Evolutionary conservation across 176 grass and related monocot species (phyloP).

Genomic region (Aechmea fasciata): DNA sequence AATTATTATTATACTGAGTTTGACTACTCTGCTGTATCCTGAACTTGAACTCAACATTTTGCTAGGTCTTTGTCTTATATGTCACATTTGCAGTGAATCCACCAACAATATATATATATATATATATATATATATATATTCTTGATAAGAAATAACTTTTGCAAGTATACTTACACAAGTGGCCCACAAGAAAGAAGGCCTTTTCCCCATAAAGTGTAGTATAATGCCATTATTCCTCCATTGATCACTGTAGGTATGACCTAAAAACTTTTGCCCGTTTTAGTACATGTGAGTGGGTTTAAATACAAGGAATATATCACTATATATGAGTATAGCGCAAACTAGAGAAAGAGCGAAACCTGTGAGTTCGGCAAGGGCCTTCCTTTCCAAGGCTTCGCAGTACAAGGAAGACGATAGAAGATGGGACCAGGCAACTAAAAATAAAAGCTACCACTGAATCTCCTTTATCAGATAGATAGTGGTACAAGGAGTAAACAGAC

Average conservation of each 20-base stretch:
- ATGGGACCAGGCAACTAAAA: slow-evolving; percentile 88
- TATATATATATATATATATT: background rate
- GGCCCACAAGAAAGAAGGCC: slow-evolving; percentile 80
- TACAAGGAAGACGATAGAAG: slow-evolving; percentile 71
- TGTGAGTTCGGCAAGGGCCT: slow-evolving; percentile 83
- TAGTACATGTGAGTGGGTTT: background rate
- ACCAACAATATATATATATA: background rate
- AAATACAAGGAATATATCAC: background rate
- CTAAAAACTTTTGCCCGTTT: slow-evolving; percentile 25
- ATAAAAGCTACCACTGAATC: slow-evolving; percentile 67
- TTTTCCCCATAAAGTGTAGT: slow-evolving; percentile 91
- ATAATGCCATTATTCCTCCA: slow-evolving; percentile 95
- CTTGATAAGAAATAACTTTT: background rate
- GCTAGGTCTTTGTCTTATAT: too few species aligned
- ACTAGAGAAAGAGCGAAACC: slow-evolving; percentile 34
- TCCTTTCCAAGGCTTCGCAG: slow-evolving; percentile 91
- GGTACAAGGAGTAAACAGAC: slow-evolving; percentile 58
- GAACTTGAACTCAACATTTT: too few species aligned
- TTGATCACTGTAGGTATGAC: slow-evolving; percentile 79
- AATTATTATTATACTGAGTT: too few species aligned
- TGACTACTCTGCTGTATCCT: too few species aligned
- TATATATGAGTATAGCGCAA: slow-evolving; percentile 13
- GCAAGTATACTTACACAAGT: slow-evolving; percentile 59
- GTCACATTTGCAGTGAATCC: background rate
- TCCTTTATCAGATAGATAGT: slow-evolving; percentile 29